Percentiles rank a stretch among this genome's conserved stretches.
Evolutionary conservation across 73 alveolate genomes (phyloP).

Genomic region (Symbiodinium natans): DNA sequence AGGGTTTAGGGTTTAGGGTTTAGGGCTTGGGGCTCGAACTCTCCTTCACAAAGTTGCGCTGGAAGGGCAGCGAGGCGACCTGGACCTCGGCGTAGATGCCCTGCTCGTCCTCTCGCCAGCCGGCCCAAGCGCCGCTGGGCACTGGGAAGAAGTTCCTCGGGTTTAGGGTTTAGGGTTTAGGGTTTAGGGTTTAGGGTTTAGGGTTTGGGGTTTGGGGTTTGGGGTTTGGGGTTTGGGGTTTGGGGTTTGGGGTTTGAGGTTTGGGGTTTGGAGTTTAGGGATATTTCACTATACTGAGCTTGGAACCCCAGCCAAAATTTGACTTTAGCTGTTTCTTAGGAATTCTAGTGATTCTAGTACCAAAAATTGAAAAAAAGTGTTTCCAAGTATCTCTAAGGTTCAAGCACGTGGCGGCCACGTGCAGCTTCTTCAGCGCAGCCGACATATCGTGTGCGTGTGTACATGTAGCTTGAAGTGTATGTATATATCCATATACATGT

Average conservation of each 20-base stretch:
- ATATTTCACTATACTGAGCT: too few species aligned
- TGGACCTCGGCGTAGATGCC: conserved; percentile 1
- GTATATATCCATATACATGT: too few species aligned
- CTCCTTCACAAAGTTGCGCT: not conserved
- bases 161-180: not conserved
- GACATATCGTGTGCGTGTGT: too few species aligned
- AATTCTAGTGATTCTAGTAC: too few species aligned
- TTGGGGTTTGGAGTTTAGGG: not conserved
- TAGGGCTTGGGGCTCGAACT: not conserved
- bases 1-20: too few species aligned
- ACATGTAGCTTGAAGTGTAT: too few species aligned
- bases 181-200: not conserved
- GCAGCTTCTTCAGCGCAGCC: too few species aligned
- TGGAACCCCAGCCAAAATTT: too few species aligned
- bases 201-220: not conserved
- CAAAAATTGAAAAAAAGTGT: too few species aligned
- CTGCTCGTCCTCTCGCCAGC: conserved; percentile 3
- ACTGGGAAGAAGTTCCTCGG: not conserved
- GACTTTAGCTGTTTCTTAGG: too few species aligned
- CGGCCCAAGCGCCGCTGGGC: not conserved
- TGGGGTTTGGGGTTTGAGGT: not conserved
- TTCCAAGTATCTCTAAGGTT: too few species aligned
- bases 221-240: not conserved
- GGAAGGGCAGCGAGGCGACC: not conserved
- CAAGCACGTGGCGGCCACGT: too few species aligned